A percentile compares a stretch with the other conserved stretches of the same genome.
Conservation (phyloP, 192 early-diverging fungal genomes). For the Coemansia sp. region DNA sequence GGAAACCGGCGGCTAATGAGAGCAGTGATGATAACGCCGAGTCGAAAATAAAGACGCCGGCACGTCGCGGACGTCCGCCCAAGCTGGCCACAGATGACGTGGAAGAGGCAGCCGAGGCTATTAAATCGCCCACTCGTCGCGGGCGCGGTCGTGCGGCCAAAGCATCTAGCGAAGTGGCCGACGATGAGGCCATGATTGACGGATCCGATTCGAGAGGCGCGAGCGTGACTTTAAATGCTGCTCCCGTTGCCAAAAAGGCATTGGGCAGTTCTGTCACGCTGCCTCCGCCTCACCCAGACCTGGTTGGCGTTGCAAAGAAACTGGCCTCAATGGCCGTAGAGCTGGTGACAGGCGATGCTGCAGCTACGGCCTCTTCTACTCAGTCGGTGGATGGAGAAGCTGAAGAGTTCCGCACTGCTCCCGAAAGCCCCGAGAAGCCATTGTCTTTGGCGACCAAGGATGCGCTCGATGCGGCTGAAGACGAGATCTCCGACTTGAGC, state of each 20-base stretch:
- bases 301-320: constrained; percentile 11
- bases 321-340: constrained; percentile 18
- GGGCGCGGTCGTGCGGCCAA: background rate
- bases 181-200: background rate
- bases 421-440: constrained; percentile 25
- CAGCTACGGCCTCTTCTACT: background rate
- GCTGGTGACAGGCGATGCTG: background rate
- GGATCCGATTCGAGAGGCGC: background rate
- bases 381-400: constrained; percentile 17
- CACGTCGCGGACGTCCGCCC: constrained; percentile 1
- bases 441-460: background rate
- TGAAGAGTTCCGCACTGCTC: constrained; percentile 26
- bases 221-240: background rate
- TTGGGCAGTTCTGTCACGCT: background rate
- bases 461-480: constrained; percentile 2
- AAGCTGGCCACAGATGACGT: background rate
- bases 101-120: background rate
- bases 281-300: constrained; percentile 26
- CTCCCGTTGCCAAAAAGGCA: background rate
- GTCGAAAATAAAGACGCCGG: constrained; percentile 1
- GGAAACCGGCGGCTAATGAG: background rate
- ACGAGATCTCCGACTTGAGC: constrained; percentile 47
- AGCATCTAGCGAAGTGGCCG: background rate
- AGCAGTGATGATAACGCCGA: background rate
- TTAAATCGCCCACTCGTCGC: background rate